A percentile compares a stretch with the other conserved stretches of the same genome.
Evolutionary conservation across 2,329 filamentous ascomycete species (phyloP).

Genomic region (Paraphaeosphaeria sporulosa): DNA sequence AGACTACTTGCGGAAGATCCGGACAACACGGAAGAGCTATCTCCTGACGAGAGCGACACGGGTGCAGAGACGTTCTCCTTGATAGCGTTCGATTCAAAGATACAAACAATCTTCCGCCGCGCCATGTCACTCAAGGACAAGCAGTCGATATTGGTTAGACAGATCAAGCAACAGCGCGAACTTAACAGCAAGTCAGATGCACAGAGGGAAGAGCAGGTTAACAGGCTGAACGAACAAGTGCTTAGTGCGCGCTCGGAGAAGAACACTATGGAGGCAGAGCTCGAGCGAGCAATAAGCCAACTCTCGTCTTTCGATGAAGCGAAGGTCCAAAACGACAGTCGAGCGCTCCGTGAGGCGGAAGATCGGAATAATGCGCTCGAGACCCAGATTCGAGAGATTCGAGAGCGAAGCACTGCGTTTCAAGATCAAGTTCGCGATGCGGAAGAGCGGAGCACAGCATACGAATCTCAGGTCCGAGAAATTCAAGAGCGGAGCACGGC

Average conservation of each 20-base stretch:
- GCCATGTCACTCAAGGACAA: conserved; percentile 84
- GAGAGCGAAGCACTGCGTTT: conserved; percentile 33
- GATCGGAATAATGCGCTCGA: conserved; percentile 43
- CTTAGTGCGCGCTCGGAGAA: conserved; percentile 45
- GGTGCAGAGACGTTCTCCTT: conserved; percentile 72
- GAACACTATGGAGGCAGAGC: conserved; percentile 44
- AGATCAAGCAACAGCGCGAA: conserved; percentile 95
- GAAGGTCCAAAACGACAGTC: conserved; percentile 28
- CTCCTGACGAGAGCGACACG: conserved; percentile 68
- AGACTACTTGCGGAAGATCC: conserved; percentile 58
- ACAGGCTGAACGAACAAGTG: conserved; percentile 52
- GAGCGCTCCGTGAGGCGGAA: conserved; percentile 37
- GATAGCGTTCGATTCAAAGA: conserved; percentile 76
- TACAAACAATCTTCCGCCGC: conserved; percentile 80
- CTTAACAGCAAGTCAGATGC: conserved; percentile 85
- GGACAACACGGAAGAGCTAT: conserved; percentile 67
- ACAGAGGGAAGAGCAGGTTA: conserved; percentile 50
- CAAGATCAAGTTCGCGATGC: conserved; percentile 39
- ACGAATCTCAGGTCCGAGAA: conserved; percentile 41
- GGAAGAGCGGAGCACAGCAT: conserved; percentile 38
- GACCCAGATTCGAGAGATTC: conserved; percentile 42
- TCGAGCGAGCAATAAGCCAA: conserved; percentile 45
- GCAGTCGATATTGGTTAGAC: conserved; percentile 85
- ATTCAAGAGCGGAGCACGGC: conserved; percentile 37
- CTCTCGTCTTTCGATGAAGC: conserved; percentile 40